Evolutionary conservation across 257 asterid genomes (phyloP).

Genomic region (Solanum bukasovii): DNA sequence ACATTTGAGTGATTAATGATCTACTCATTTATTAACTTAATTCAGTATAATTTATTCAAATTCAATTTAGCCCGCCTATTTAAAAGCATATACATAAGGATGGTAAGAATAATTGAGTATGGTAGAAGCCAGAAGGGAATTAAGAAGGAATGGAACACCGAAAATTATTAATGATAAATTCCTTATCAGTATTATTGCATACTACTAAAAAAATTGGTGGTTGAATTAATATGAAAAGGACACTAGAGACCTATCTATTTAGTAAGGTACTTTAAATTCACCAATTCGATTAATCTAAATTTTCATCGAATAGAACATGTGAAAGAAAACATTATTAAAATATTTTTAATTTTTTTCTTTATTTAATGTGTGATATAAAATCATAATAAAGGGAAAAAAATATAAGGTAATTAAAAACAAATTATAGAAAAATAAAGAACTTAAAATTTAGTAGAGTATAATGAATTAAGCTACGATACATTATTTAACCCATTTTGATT

Average conservation of each 20-base stretch:
- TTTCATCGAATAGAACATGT: too few relatives aligned
- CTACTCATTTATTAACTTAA: not conserved
- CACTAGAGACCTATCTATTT: not conserved
- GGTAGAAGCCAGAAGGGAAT: too few relatives aligned
- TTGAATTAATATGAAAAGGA: not conserved
- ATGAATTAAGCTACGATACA: not conserved
- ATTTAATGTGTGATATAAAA: too few relatives aligned
- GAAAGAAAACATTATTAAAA: too few relatives aligned
- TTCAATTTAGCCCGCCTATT: not conserved
- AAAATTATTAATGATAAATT: too few relatives aligned
- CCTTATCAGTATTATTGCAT: not conserved
- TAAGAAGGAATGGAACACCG: too few relatives aligned
- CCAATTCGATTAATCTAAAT: not conserved
- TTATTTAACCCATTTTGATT: not conserved
- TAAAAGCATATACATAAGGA: not conserved
- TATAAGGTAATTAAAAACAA: too few relatives aligned
- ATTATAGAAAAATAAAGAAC: too few relatives aligned
- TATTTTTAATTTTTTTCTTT: too few relatives aligned
- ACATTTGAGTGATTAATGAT: not conserved
- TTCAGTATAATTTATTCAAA: not conserved
- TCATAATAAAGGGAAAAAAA: too few relatives aligned
- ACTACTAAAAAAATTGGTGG: not conserved
- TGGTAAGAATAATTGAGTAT: not conserved
- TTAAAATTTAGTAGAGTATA: not conserved
- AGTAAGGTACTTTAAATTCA: not conserved